Conservation (phyloP, 345 rosid genomes). For the Acer campestre region DNA sequence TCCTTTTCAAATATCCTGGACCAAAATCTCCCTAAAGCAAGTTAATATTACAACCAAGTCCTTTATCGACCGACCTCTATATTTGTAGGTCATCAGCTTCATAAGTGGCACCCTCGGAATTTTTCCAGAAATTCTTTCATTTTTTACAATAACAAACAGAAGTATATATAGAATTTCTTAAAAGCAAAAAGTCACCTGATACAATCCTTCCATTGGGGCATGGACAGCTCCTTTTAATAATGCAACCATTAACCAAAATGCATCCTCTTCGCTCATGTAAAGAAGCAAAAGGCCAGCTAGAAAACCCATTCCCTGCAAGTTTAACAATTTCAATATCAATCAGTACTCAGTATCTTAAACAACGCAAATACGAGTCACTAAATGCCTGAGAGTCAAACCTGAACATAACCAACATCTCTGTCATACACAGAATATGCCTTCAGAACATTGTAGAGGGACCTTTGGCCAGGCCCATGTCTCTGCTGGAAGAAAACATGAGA, state of each 20-base stretch:
- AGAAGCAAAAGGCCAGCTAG: conserved; percentile 91
- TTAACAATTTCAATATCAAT: conserved; percentile 19
- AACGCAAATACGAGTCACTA: conserved; percentile 1
- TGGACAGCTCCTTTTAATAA: conserved; percentile 95
- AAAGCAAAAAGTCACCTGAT: conserved; percentile 56
- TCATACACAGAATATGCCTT: conserved; percentile 98
- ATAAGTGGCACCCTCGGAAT: not conserved
- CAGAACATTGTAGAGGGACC: conserved; percentile 92
- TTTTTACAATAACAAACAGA: not conserved
- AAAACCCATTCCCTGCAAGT: conserved; percentile 93
- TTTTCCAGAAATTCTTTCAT: not conserved
- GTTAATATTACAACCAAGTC: not conserved
- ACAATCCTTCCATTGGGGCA: conserved; percentile 97
- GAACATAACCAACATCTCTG: conserved; percentile 96
- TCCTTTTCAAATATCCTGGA: not conserved
- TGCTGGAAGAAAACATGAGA: conserved; percentile 97
- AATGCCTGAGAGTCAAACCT: conserved; percentile 46
- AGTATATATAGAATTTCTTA: not conserved
- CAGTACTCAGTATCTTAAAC: not conserved
- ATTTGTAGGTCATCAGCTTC: not conserved
- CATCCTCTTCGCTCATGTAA: conserved; percentile 99
- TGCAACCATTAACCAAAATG: conserved; percentile 95
- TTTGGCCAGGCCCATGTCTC: conserved; percentile 99
- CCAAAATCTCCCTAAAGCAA: not conserved
- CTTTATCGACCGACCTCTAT: not conserved